phyloP scores from a whole-genome alignment of 2,329 filamentous ascomycete species.

The Microdochium nivale region DNA sequence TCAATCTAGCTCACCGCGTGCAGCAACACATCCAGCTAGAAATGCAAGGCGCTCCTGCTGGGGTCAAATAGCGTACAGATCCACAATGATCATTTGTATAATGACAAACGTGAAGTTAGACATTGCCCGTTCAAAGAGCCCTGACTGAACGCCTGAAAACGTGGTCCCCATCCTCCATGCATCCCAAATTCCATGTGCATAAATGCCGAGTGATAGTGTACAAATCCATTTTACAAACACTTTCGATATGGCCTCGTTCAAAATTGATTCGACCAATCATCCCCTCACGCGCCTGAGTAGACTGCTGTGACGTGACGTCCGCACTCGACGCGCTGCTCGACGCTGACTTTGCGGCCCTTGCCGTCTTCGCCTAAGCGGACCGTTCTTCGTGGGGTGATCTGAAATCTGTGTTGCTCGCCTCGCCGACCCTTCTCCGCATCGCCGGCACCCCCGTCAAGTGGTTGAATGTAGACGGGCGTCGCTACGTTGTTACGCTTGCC shows the following conservation, averaged over 20 bases:
- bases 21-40: too few relatives aligned
- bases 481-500: constrained; percentile 77
- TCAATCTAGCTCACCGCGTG: too few relatives aligned
- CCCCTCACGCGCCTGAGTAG: constrained; percentile 50
- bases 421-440: constrained; percentile 52
- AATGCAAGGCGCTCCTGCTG: too few relatives aligned
- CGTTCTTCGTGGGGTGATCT: constrained; percentile 70
- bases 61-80: too few relatives aligned
- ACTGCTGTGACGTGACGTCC: constrained; percentile 75
- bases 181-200: background rate
- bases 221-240: background rate
- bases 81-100: background rate
- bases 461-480: constrained; percentile 69
- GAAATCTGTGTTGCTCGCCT: constrained; percentile 62
- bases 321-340: constrained; percentile 86
- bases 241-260: background rate
- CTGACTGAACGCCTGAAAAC: background rate
- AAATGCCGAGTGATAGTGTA: background rate
- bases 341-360: constrained; percentile 58
- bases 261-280: background rate
- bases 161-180: background rate
- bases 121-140: background rate
- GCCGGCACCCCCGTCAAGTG: constrained; percentile 52
- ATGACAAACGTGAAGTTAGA: background rate
- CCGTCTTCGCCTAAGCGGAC: constrained; percentile 52